Evolutionary conservation across 345 rosid species (phyloP).

Genomic region (Eucalyptus marginata): DNA sequence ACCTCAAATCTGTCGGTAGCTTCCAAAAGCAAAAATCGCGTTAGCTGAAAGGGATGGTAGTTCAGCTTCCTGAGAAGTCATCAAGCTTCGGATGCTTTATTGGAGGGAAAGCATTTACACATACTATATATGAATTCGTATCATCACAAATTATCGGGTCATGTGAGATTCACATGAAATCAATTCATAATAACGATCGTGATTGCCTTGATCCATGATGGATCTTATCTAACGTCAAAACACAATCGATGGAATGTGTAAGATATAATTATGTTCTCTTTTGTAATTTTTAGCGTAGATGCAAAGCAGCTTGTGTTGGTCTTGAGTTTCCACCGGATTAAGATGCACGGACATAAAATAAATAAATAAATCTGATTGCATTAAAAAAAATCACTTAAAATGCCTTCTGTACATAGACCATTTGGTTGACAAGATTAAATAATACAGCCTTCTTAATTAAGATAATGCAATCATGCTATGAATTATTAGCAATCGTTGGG

Average conservation of each 20-base stretch:
- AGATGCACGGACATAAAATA: background rate
- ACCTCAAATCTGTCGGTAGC: background rate
- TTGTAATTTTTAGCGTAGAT: background rate
- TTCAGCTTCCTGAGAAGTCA: background rate
- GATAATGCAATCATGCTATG: background rate
- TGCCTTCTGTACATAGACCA: background rate
- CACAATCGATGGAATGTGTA: fast-evolving
- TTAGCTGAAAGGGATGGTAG: background rate
- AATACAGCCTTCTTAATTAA: background rate
- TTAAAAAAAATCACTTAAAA: background rate
- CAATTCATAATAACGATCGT: fast-evolving
- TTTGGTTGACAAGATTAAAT: background rate
- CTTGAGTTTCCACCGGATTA: background rate
- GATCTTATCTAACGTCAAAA: background rate
- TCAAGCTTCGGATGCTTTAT: background rate
- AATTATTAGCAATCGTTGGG: background rate
- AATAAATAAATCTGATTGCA: background rate
- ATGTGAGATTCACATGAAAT: background rate
- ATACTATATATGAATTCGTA: background rate
- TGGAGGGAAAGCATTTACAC: background rate
- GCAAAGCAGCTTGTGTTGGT: background rate
- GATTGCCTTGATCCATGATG: background rate
- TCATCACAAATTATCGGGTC: background rate
- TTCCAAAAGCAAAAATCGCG: background rate
- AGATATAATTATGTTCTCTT: background rate